Percentiles rank a stretch among this genome's conserved stretches.
phyloP scores from a whole-genome alignment of 2,329 filamentous ascomycete species.

The Aspergillus vadensis region DNA sequence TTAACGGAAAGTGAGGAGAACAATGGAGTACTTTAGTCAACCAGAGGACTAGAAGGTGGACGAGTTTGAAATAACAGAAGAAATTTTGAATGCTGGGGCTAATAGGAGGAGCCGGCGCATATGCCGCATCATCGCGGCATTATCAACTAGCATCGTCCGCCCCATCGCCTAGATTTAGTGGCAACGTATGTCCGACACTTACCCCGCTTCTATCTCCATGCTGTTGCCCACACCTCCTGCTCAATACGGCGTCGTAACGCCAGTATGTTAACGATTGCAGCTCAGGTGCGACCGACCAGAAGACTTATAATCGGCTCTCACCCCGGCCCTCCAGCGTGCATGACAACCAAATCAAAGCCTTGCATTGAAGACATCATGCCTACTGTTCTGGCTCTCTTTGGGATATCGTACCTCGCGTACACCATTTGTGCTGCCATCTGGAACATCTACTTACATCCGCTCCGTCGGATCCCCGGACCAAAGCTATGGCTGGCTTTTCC shows the following conservation, averaged over 20 bases:
- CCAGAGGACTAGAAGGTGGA: too few relatives aligned
- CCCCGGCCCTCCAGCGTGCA: background rate
- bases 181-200: background rate
- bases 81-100: too few relatives aligned
- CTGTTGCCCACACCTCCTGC: background rate
- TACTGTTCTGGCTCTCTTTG: background rate
- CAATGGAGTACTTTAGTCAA: too few relatives aligned
- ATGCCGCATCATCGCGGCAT: too few relatives aligned
- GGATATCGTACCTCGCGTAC: background rate
- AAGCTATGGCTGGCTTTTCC: slow-evolving; percentile 22
- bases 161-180: too few relatives aligned
- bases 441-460: slow-evolving; percentile 24
- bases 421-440: background rate
- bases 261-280: background rate
- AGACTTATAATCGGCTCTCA: background rate
- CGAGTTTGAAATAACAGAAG: too few relatives aligned
- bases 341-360: background rate
- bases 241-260: background rate
- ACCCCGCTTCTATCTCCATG: background rate
- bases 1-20: too few relatives aligned
- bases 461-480: slow-evolving; percentile 17
- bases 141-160: too few relatives aligned
- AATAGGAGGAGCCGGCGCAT: too few relatives aligned
- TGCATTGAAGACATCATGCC: background rate
- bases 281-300: background rate